Conservation (phyloP, 2,329 filamentous ascomycete genomes). For the Colletotrichum tropicicola region DNA sequence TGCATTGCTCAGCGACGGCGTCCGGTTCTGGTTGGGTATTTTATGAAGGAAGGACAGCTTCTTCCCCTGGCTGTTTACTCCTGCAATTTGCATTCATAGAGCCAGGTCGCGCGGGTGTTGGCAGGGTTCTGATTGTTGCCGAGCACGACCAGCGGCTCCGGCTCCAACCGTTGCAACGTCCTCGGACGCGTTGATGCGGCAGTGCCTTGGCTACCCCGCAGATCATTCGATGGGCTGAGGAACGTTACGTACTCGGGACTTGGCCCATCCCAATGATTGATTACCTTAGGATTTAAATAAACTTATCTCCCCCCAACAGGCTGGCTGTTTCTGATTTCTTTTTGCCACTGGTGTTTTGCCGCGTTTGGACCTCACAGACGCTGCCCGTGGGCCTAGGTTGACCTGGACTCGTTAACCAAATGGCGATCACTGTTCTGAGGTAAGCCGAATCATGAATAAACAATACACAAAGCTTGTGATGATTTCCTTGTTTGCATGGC, state of each 20-base stretch:
- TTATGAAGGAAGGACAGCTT: background rate
- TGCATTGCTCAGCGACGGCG: conserved; percentile 36
- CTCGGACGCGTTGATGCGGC: conserved; percentile 5
- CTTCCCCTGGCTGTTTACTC: background rate
- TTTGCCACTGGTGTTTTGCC: background rate
- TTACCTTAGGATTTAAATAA: too few relatives aligned
- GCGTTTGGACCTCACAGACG: background rate
- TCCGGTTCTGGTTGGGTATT: conserved; percentile 26
- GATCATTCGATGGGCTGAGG: conserved; percentile 16
- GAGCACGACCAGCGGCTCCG: background rate
- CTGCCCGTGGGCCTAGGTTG: background rate
- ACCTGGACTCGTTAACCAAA: too few relatives aligned
- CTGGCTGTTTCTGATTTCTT: background rate
- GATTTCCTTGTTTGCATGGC: conserved; percentile 43
- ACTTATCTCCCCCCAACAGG: background rate
- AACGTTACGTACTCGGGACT: conserved; percentile 18
- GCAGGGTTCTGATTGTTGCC: background rate
- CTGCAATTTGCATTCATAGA: conserved; percentile 4
- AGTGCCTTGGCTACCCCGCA: conserved; percentile 24
- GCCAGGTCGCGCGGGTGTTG: background rate
- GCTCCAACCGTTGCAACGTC: conserved; percentile 11
- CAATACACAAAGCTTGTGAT: conserved; percentile 34
- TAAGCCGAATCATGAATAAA: background rate
- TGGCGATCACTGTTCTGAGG: too few relatives aligned
- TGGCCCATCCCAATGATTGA: conserved; percentile 1